Percentiles rank a stretch among this genome's conserved stretches.
Conservation (phyloP, 2,329 filamentous ascomycete species). For the Nectriaceae sp. region DNA sequence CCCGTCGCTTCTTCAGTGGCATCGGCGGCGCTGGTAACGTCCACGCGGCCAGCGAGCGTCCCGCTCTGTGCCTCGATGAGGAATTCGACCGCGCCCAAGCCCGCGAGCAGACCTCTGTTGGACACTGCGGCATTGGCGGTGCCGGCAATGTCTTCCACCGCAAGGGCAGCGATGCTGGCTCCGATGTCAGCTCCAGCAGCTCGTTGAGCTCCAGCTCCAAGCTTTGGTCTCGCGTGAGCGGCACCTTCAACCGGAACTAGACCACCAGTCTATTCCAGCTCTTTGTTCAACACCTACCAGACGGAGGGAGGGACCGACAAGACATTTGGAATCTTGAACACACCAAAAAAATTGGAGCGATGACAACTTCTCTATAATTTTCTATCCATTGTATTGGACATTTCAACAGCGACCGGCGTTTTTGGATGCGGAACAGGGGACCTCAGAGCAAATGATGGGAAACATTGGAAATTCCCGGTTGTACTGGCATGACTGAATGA, state of each 20-base stretch:
- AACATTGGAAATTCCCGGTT: slow-evolving; percentile 20
- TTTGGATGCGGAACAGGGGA: slow-evolving; percentile 23
- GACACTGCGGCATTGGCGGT: slow-evolving; percentile 67
- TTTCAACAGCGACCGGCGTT: slow-evolving; percentile 33
- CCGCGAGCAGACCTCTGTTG: slow-evolving; percentile 47
- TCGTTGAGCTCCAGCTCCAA: slow-evolving; percentile 35
- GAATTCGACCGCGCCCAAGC: slow-evolving; percentile 45
- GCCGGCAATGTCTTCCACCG: slow-evolving; percentile 65
- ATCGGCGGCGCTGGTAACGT: slow-evolving; percentile 68
- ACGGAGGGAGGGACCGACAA: background rate
- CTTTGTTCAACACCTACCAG: background rate
- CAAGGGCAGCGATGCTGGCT: slow-evolving; percentile 36
- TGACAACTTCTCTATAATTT: no score
- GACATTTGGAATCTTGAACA: no score
- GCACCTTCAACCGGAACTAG: slow-evolving; percentile 34
- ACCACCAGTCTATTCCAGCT: background rate
- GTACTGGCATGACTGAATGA: slow-evolving; percentile 21
- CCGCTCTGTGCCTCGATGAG: slow-evolving; percentile 54
- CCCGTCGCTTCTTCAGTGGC: slow-evolving; percentile 62
- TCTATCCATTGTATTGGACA: no score
- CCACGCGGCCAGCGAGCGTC: slow-evolving; percentile 47
- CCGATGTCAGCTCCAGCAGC: slow-evolving; percentile 33
- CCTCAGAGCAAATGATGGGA: slow-evolving; percentile 35
- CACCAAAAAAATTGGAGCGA: slow-evolving; percentile 4
- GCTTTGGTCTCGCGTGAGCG: slow-evolving; percentile 36